Evolutionary conservation across 2,329 filamentous ascomycete genomes (phyloP).

Genomic region (Neocucurbitaria cava): DNA sequence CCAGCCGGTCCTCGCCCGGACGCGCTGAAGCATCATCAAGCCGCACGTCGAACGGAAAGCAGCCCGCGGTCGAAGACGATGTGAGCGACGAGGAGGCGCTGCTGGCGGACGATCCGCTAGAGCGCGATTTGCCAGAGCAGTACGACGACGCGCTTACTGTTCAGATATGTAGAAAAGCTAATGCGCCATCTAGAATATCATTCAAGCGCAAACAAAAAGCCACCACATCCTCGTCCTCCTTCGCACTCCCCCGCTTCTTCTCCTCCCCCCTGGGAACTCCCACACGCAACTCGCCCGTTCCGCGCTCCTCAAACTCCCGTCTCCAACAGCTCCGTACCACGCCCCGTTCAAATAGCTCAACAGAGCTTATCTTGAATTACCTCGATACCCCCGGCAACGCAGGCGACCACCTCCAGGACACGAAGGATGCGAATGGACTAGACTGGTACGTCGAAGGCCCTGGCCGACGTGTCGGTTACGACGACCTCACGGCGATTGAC

Average conservation of each 20-base stretch:
- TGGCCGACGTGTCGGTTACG: slow-evolving; percentile 89
- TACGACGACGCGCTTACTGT: slow-evolving; percentile 22
- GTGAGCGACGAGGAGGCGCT: slow-evolving; percentile 57
- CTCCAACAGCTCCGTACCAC: slow-evolving; percentile 29
- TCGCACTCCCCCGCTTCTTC: slow-evolving; percentile 55
- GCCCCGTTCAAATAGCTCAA: slow-evolving; percentile 33
- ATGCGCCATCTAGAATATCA: slow-evolving; percentile 56
- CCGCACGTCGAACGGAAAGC: slow-evolving; percentile 45
- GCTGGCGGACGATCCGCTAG: slow-evolving; percentile 65
- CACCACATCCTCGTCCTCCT: slow-evolving; percentile 46
- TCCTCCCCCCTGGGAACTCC: slow-evolving; percentile 45
- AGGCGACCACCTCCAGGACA: slow-evolving; percentile 49
- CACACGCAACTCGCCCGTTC: slow-evolving; percentile 38
- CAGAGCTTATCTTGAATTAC: slow-evolving; percentile 52
- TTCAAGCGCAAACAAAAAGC: slow-evolving; percentile 74
- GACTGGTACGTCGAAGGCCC: slow-evolving; percentile 95
- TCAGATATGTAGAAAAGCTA: background rate
- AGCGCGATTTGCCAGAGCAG: slow-evolving; percentile 56
- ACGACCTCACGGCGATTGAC: slow-evolving; percentile 95
- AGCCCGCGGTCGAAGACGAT: slow-evolving; percentile 48
- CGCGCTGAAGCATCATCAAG: slow-evolving; percentile 56
- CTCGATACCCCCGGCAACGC: slow-evolving; percentile 48
- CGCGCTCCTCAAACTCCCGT: slow-evolving; percentile 34
- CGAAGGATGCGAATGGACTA: slow-evolving; percentile 53
- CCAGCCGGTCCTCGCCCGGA: slow-evolving; percentile 41